Conservation (phyloP, 2,329 filamentous ascomycete species). For the Cercospora sp. region DNA sequence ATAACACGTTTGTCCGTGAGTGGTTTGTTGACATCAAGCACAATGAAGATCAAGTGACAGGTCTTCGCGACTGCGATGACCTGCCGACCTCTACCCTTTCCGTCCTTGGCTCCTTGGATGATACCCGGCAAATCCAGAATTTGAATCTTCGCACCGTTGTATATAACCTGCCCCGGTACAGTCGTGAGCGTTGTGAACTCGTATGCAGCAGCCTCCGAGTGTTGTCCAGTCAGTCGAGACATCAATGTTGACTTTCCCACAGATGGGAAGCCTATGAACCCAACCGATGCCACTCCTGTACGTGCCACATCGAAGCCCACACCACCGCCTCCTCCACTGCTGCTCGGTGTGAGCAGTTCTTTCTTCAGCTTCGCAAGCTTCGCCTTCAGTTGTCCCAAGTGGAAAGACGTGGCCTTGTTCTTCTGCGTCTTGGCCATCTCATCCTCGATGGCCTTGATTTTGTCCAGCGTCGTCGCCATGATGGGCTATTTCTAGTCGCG, state of each 20-base stretch:
- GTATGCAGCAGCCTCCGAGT: slow-evolving; percentile 95
- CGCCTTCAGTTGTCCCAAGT: slow-evolving; percentile 80
- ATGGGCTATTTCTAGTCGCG: slow-evolving; percentile 17
- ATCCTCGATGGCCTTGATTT: slow-evolving; percentile 97
- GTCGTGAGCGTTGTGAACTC: slow-evolving; percentile 98
- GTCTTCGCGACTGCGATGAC: slow-evolving; percentile 99
- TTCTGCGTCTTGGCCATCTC: slow-evolving; percentile 98
- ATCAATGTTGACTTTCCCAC: slow-evolving; percentile 98
- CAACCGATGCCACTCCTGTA: slow-evolving; percentile 94
- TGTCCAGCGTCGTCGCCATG: slow-evolving; percentile 97
- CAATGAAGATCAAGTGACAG: slow-evolving; percentile 97
- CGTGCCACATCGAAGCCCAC: slow-evolving; percentile 96
- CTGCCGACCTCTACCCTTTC: slow-evolving; percentile 93
- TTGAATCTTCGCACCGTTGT: slow-evolving; percentile 96
- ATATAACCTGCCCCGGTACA: slow-evolving; percentile 91
- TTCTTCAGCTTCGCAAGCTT: slow-evolving; percentile 97
- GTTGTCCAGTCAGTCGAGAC: slow-evolving; percentile 90
- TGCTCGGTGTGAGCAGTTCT: slow-evolving; percentile 82
- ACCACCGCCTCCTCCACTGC: slow-evolving; percentile 72
- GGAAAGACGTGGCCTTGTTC: slow-evolving; percentile 41
- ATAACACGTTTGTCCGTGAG: slow-evolving; percentile 96
- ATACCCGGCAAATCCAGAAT: slow-evolving; percentile 99
- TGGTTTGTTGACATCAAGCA: slow-evolving; percentile 97
- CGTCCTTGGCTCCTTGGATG: slow-evolving; percentile 97
- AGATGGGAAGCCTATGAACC: slow-evolving; percentile 97